Evolutionary conservation across 2,329 filamentous ascomycete genomes (phyloP).

Genomic region (Hymenoscyphus infarciens): DNA sequence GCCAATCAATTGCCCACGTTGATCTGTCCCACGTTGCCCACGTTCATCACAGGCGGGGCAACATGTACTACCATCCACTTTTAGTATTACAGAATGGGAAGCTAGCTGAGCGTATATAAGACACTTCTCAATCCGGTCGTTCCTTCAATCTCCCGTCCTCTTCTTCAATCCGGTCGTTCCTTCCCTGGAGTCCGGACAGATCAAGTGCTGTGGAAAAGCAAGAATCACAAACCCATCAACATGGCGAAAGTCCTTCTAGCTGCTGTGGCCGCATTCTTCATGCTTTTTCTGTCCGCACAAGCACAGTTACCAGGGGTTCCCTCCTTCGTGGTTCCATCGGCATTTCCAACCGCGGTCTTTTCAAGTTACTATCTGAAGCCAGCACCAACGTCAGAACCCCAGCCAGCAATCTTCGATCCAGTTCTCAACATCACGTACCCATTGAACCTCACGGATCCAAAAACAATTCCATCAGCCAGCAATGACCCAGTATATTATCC

Average conservation of each 20-base stretch:
- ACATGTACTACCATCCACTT: neutral
- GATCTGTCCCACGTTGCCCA: neutral
- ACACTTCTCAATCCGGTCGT: neutral
- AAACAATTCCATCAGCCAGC: slow-evolving; percentile 46
- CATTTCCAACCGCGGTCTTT: slow-evolving; percentile 49
- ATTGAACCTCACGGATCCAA: slow-evolving; percentile 51
- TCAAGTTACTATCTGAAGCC: slow-evolving; percentile 47
- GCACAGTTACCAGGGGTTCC: slow-evolving; percentile 35
- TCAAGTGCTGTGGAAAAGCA: neutral
- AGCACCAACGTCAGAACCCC: slow-evolving; percentile 46
- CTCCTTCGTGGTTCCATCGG: slow-evolving; percentile 42
- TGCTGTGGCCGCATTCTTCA: neutral
- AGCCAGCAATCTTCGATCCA: slow-evolving; percentile 51
- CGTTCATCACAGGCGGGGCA: slow-evolving; percentile 6
- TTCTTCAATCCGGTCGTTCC: neutral
- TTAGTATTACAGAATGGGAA: neutral
- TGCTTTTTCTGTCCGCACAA: slow-evolving; percentile 9
- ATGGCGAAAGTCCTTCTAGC: neutral
- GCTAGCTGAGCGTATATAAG: neutral
- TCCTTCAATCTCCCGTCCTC: neutral
- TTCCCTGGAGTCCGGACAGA: neutral
- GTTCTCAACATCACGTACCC: slow-evolving; percentile 52
- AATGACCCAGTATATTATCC: slow-evolving; percentile 51
- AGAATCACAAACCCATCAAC: neutral
- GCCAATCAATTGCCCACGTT: slow-evolving; percentile 11